These are phyloP conservation scores for Fusarium udum DNA, from an alignment of 2,329 filamentous ascomycete genomes.

Conservation along the genomic window DNA sequence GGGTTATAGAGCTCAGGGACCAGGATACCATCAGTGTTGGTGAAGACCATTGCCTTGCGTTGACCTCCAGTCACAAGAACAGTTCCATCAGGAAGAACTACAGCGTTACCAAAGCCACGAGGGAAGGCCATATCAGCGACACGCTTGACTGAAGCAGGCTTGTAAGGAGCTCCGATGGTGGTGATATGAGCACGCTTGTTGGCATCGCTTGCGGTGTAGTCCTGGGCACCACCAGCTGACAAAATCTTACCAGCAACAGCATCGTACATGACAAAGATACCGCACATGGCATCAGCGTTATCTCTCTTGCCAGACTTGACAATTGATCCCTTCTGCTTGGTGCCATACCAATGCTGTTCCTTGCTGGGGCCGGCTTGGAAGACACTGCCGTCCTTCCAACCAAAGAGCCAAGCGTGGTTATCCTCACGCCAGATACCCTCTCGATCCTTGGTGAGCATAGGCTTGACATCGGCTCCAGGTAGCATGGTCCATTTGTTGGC, in stretches of 20 bases:
- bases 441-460: slow-evolving; percentile 60
- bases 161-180: slow-evolving; percentile 50
- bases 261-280: slow-evolving; percentile 64
- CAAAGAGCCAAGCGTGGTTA: slow-evolving; percentile 48
- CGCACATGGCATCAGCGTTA: slow-evolving; percentile 60
- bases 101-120: slow-evolving; percentile 55
- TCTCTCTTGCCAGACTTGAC: slow-evolving; percentile 42
- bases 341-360: slow-evolving; percentile 67
- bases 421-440: slow-evolving; percentile 60
- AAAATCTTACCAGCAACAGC: slow-evolving; percentile 65
- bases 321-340: slow-evolving; percentile 51
- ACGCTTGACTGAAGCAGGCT: slow-evolving; percentile 24
- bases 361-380: slow-evolving; percentile 66
- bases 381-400: slow-evolving; percentile 57
- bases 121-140: slow-evolving; percentile 47
- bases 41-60: slow-evolving; percentile 53
- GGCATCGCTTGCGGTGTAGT: slow-evolving; percentile 53
- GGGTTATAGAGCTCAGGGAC: slow-evolving; percentile 60
- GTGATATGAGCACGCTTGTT: slow-evolving; percentile 58
- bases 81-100: slow-evolving; percentile 57
- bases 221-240: slow-evolving; percentile 56
- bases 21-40: slow-evolving; percentile 53
- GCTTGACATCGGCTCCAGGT: slow-evolving; percentile 53
- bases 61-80: slow-evolving; percentile 53
- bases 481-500: slow-evolving; percentile 58